Evolutionary conservation across 257 asterid genomes (phyloP).

Genomic region (Scutellaria barbata): DNA sequence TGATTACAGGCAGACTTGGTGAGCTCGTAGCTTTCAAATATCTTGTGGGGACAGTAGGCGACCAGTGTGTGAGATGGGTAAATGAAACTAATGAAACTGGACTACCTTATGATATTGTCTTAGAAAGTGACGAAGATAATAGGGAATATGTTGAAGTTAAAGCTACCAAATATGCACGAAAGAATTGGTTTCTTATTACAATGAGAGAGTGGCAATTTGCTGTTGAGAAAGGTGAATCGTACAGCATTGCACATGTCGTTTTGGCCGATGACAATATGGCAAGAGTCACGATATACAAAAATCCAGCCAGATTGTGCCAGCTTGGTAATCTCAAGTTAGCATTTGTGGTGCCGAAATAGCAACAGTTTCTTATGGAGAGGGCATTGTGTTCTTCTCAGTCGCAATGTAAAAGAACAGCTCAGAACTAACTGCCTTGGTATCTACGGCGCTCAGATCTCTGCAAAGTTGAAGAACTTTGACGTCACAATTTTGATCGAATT

Average conservation of each 20-base stretch:
- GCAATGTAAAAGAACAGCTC: background rate
- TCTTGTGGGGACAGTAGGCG: constrained; percentile 51
- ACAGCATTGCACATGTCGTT: constrained; percentile 82
- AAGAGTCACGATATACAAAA: constrained; percentile 68
- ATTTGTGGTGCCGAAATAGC: constrained; percentile 54
- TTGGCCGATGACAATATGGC: constrained; percentile 62
- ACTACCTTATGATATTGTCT: constrained; percentile 77
- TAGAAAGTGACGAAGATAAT: constrained; percentile 51
- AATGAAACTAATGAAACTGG: constrained; percentile 80
- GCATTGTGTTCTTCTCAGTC: background rate
- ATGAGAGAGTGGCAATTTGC: constrained; percentile 95
- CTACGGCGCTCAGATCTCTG: no score
- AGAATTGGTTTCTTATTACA: constrained; percentile 74
- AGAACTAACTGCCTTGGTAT: no score
- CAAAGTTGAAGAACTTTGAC: no score
- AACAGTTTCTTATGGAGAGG: background rate
- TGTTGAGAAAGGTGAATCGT: constrained; percentile 81
- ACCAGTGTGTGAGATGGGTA: constrained; percentile 70
- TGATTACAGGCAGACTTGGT: constrained; percentile 81
- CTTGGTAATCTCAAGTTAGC: constrained; percentile 81
- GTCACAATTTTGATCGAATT: background rate
- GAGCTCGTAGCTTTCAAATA: constrained; percentile 76
- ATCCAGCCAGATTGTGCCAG: constrained; percentile 75
- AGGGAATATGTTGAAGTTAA: constrained; percentile 83
- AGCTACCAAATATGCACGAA: constrained; percentile 67